Evolutionary conservation across 78 protist species (phyloP).

Genomic region (Planoprotostelium fungivorum): DNA sequence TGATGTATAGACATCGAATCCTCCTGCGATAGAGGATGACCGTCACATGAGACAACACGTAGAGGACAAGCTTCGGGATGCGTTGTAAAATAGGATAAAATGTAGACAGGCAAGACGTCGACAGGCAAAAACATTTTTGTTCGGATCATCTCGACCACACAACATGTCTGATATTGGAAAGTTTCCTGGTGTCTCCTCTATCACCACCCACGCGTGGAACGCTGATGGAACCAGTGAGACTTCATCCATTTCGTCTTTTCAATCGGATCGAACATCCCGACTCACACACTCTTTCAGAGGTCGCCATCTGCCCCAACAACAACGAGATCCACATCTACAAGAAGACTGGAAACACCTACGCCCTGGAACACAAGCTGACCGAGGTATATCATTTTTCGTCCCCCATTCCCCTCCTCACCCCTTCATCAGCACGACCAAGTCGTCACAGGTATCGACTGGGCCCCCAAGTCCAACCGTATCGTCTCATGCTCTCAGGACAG

Average conservation of each 20-base stretch:
- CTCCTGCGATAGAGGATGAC: too few species aligned
- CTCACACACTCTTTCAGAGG: slow-evolving; percentile 21
- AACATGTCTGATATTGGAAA: slow-evolving; percentile 51
- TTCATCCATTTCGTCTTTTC: background rate
- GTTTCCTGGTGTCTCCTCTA: slow-evolving; percentile 43
- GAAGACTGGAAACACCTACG: slow-evolving; percentile 32
- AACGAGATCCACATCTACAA: slow-evolving; percentile 70
- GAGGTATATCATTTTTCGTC: slow-evolving; percentile 26
- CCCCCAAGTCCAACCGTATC: slow-evolving; percentile 79
- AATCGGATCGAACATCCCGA: too few species aligned
- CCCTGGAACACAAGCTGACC: slow-evolving; percentile 16
- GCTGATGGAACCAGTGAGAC: slow-evolving; percentile 68
- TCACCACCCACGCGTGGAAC: slow-evolving; percentile 84
- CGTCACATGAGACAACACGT: too few species aligned
- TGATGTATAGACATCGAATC: too few species aligned
- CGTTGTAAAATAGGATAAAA: too few species aligned
- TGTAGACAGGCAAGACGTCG: too few species aligned
- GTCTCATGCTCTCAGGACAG: slow-evolving; percentile 90
- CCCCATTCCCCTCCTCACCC: slow-evolving; percentile 1
- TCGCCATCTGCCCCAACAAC: slow-evolving; percentile 89
- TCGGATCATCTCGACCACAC: too few species aligned
- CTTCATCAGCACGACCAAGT: slow-evolving; percentile 83
- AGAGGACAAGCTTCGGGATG: too few species aligned
- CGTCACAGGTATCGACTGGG: slow-evolving; percentile 92
- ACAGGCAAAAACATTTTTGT: too few species aligned